Base-by-base conservation (phyloP, 441 rosid genomes). In the Populus hybrid region DNA sequence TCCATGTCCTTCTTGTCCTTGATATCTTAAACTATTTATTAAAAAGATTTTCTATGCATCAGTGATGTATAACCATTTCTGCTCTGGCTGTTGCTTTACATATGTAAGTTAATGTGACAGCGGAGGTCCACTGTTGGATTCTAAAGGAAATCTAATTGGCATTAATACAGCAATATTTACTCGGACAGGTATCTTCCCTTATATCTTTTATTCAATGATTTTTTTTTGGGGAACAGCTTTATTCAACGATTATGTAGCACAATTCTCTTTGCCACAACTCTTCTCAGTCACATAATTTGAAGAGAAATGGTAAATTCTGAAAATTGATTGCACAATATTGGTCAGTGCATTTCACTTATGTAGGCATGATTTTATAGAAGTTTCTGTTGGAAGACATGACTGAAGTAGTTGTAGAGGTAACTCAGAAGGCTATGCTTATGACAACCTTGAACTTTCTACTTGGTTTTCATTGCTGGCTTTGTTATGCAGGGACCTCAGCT, bases 131-230 rank as follows among this genome's bases (percentile, higher is more conserved):
- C 82, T 95, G 50, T 82, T 95, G 68, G 89, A 95, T 89, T 92
- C 98, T 14, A 95, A 89, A 86, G 99, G 98, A 83, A 89, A 91
- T 66, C 80, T 95, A 64, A 87, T 95, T 75, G 98, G 99, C 67
- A 93, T 95, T 76, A 95, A 95, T 83, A 93, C 98, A 1, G 97
- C 99, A 72, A 95, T 95, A 79, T 90, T 83, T 82, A 93, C 98
- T 63, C 98, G 91, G 76, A 93, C 99, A 81, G 97, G 98, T 93
- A 71, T 78, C 8, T 73, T 38, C 73, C 1, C 6, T 19, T 64
- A 21, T 35, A 34, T 30, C 6, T 63, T 21, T 71, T 42, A 42
- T 42, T 42, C 53, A 42, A 42, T 42, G 42, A 35, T 35, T 35
- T 35, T 35, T 35, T 35, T 35, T 34, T 34, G 5, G 35, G 35